Conservation (phyloP, 2,329 filamentous ascomycete species). For the Fonsecaea nubica region DNA sequence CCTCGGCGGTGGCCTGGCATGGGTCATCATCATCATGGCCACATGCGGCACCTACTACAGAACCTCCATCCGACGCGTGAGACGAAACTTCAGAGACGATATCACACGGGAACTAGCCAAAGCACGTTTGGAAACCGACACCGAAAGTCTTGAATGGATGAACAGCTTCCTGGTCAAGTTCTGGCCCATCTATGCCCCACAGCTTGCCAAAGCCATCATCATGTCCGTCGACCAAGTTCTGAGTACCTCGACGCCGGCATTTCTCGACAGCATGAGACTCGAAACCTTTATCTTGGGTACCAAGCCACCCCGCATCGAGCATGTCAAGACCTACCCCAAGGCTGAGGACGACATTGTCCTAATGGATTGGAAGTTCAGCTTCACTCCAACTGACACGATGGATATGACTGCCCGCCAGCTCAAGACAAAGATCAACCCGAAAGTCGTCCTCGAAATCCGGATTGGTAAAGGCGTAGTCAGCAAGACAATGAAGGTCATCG, state of each 20-base stretch:
- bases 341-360: slow-evolving; percentile 93
- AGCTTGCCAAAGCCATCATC: slow-evolving; percentile 89
- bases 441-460: slow-evolving; percentile 91
- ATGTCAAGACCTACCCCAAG: slow-evolving; percentile 97
- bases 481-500: slow-evolving; percentile 95
- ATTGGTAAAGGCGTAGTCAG: slow-evolving; percentile 96
- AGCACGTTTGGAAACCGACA: slow-evolving; percentile 84
- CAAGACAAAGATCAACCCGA: slow-evolving; percentile 96
- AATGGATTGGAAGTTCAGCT: slow-evolving; percentile 99
- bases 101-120: slow-evolving; percentile 87
- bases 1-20: slow-evolving; percentile 87
- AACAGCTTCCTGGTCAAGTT: slow-evolving; percentile 99
- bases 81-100: slow-evolving; percentile 95
- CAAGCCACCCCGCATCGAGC: slow-evolving; percentile 94
- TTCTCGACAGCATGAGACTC: slow-evolving; percentile 90
- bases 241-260: slow-evolving; percentile 87
- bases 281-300: slow-evolving; percentile 93
- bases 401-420: slow-evolving; percentile 90
- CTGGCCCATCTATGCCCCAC: slow-evolving; percentile 97
- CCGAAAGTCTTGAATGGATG: slow-evolving; percentile 96
- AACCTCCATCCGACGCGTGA: slow-evolving; percentile 89
- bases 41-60: slow-evolving; percentile 93
- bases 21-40: slow-evolving; percentile 93
- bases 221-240: slow-evolving; percentile 95
- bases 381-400: slow-evolving; percentile 90